phyloP scores from a whole-genome alignment of 129 eudicot species.

The Artemisia annua region DNA sequence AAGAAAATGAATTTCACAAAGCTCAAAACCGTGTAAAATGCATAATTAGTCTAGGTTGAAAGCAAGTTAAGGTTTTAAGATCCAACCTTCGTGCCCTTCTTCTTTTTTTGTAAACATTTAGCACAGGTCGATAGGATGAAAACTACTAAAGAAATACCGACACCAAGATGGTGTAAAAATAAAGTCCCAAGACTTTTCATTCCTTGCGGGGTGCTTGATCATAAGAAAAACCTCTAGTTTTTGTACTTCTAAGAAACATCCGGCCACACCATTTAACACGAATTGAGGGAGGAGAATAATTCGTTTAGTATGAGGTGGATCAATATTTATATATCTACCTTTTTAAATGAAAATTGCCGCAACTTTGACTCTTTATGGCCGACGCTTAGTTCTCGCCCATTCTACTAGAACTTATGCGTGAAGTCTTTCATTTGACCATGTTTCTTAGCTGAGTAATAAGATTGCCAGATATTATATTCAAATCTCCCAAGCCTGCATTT shows the following conservation, averaged over 20 bases:
- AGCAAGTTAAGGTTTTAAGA: slow-evolving; percentile 51
- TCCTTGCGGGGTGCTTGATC: slow-evolving; percentile 83
- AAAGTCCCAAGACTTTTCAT: slow-evolving; percentile 84
- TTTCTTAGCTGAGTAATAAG: no score
- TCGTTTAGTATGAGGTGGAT: no score
- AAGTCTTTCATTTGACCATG: no score
- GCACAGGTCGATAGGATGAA: slow-evolving; percentile 50
- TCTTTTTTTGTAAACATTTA: slow-evolving; percentile 52
- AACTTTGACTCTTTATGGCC: no score
- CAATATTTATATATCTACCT: no score
- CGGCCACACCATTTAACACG: slow-evolving; percentile 52
- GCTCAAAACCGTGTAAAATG: slow-evolving; percentile 49
- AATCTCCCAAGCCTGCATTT: no score
- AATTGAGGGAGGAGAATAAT: slow-evolving; percentile 70
- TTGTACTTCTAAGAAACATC: slow-evolving; percentile 57
- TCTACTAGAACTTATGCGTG: no score
- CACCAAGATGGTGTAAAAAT: slow-evolving; percentile 50
- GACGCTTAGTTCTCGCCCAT: no score
- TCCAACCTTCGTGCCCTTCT: slow-evolving; percentile 59
- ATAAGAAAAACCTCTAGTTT: slow-evolving; percentile 71
- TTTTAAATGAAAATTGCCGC: no score
- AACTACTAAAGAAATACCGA: slow-evolving; percentile 65
- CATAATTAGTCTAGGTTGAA: slow-evolving; percentile 60
- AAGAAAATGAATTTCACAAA: slow-evolving; percentile 54
- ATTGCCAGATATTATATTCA: no score